A percentile compares a stretch with the other conserved stretches of the same genome.
Conservation (phyloP, 441 rosid genomes). For the Jatropha multifida region DNA sequence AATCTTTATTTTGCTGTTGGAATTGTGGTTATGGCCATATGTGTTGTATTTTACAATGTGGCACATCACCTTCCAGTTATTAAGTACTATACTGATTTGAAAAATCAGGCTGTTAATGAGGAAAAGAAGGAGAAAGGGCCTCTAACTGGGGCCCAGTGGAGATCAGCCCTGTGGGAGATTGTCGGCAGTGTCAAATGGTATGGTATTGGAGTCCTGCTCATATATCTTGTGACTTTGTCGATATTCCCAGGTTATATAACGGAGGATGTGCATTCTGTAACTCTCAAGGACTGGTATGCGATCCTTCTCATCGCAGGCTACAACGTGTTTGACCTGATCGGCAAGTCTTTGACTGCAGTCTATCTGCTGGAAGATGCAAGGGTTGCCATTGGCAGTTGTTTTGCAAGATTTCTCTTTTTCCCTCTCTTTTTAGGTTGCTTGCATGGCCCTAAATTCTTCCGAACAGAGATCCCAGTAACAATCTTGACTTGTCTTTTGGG, state of each 20-base stretch:
- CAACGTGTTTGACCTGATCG: conserved; percentile 86
- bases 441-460: conserved; percentile 77
- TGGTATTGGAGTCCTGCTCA: conserved; percentile 64
- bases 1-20: conserved; percentile 72
- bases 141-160: conserved; percentile 58
- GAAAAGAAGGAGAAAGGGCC: conserved; percentile 49
- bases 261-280: conserved; percentile 82
- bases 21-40: conserved; percentile 71
- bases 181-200: conserved; percentile 69
- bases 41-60: conserved; percentile 64
- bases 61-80: conserved; percentile 78
- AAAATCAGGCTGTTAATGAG: conserved; percentile 49
- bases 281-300: conserved; percentile 82
- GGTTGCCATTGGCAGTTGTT: conserved; percentile 58
- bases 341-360: conserved; percentile 77
- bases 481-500: conserved; percentile 76
- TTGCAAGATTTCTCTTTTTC: conserved; percentile 69
- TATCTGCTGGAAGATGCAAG: conserved; percentile 57
- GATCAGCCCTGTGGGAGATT: conserved; percentile 57
- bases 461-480: conserved; percentile 83
- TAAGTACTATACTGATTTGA: conserved; percentile 64
- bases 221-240: conserved; percentile 69
- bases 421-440: conserved; percentile 85
- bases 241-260: conserved; percentile 94
- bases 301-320: conserved; percentile 65